A percentile compares a stretch with the other conserved stretches of the same genome.
These are phyloP conservation scores for Penicillium rolfsii DNA, from an alignment of 2,329 filamentous ascomycete species.

Conservation along the genomic window DNA sequence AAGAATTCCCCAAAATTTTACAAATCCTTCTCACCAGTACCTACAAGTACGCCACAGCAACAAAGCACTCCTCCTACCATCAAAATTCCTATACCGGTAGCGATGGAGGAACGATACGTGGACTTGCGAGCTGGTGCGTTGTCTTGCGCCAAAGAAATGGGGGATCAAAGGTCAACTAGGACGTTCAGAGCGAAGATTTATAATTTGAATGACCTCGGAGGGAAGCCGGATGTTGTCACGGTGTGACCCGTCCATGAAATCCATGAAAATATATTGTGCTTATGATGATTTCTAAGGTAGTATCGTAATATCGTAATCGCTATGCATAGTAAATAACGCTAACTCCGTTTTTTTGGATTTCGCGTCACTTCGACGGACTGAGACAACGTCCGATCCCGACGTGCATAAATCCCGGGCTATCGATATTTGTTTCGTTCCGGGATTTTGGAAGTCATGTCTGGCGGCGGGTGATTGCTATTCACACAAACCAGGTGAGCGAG, in stretches of 20 bases:
- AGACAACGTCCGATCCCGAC: background rate
- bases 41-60: background rate
- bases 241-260: background rate
- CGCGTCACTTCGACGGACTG: background rate
- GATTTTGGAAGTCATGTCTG: background rate
- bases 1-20: background rate
- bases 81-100: slow-evolving; percentile 4
- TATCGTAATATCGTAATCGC: slow-evolving; percentile 1
- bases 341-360: background rate
- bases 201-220: background rate
- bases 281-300: background rate
- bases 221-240: background rate
- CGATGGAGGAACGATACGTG: background rate
- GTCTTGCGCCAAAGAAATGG: background rate
- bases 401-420: background rate
- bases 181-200: background rate
- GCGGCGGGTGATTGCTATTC: no score
- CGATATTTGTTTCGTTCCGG: background rate
- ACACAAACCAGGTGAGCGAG: background rate
- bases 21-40: slow-evolving; percentile 1
- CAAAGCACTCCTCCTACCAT: background rate
- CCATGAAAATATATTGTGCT: background rate
- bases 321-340: background rate
- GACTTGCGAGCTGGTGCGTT: background rate
- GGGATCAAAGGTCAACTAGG: background rate